These are phyloP conservation scores for Tremella fuciformis DNA, from an alignment of 768 basidiomycete genomes.

Conservation along the genomic window DNA sequence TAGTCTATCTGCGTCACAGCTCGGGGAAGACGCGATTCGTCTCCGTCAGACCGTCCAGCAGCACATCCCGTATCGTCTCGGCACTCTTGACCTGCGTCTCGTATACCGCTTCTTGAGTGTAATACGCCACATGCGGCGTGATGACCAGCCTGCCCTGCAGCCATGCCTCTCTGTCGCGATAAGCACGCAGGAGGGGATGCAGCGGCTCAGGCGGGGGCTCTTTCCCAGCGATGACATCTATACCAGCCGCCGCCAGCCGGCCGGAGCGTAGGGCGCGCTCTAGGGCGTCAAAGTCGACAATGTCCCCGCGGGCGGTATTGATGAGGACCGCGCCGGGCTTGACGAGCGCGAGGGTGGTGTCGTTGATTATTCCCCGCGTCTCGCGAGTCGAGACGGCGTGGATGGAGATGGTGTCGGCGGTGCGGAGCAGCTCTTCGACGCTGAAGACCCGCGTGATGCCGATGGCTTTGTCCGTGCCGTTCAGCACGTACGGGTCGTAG, in stretches of 20 bases:
- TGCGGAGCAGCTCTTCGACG: background rate
- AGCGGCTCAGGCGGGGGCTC: slow-evolving; percentile 55
- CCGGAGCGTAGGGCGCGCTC: slow-evolving; percentile 56
- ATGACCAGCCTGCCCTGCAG: background rate
- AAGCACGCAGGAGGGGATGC: slow-evolving; percentile 1
- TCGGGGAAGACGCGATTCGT: background rate
- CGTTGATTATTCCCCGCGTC: background rate
- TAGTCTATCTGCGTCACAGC: background rate
- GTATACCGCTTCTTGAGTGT: background rate
- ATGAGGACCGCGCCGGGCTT: slow-evolving; percentile 62
- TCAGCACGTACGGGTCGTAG: slow-evolving; percentile 5
- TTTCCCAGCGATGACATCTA: slow-evolving; percentile 62
- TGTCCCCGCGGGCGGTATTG: slow-evolving; percentile 65
- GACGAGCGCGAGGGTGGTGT: slow-evolving; percentile 1
- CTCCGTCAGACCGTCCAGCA: slow-evolving; percentile 3
- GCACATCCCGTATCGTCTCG: slow-evolving; percentile 6
- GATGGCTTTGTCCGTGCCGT: slow-evolving; percentile 1
- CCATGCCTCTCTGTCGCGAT: background rate
- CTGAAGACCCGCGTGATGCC: background rate
- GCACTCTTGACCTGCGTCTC: slow-evolving; percentile 1
- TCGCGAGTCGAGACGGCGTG: background rate
- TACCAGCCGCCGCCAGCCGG: slow-evolving; percentile 60
- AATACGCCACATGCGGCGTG: slow-evolving; percentile 4
- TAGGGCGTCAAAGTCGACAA: slow-evolving; percentile 62
- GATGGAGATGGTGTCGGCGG: slow-evolving; percentile 2